These are phyloP conservation scores for Protomyces inouyei DNA, from an alignment of 1,139 yeast species.

Conservation along the genomic window DNA sequence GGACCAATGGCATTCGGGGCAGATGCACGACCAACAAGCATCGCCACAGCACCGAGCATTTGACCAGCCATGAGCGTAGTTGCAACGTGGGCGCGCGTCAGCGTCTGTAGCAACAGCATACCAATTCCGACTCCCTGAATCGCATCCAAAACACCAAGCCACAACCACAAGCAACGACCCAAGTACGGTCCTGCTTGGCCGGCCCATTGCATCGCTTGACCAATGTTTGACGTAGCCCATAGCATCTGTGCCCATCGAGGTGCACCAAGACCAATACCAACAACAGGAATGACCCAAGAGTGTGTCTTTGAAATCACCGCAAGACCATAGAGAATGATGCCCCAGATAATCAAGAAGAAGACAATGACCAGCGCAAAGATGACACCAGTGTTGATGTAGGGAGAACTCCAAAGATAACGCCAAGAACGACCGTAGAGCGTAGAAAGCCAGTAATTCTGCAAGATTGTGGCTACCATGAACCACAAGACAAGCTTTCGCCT, in stretches of 20 bases:
- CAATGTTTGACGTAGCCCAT: conserved; percentile 29
- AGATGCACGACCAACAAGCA: conserved; percentile 26
- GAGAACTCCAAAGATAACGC: conserved; percentile 28
- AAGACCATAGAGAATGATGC: conserved; percentile 12
- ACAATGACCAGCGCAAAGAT: conserved; percentile 20
- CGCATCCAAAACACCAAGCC: conserved; percentile 30
- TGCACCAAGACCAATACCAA: conserved; percentile 30
- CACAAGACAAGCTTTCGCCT: conserved; percentile 28
- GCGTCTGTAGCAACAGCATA: conserved; percentile 28
- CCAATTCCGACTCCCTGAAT: conserved; percentile 30
- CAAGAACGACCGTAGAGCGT: conserved; percentile 28
- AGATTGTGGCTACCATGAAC: conserved; percentile 27
- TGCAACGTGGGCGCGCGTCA: conserved; percentile 29
- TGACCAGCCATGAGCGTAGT: conserved; percentile 28
- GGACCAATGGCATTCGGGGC: conserved; percentile 29
- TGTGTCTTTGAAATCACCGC: conserved; percentile 25
- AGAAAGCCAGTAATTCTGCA: conserved; percentile 30
- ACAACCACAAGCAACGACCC: conserved; percentile 29
- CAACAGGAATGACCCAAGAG: conserved; percentile 28
- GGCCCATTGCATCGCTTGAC: conserved; percentile 28
- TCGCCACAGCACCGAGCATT: conserved; percentile 28
- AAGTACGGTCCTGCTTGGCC: conserved; percentile 29
- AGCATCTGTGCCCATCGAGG: conserved; percentile 29
- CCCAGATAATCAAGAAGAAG: conserved; percentile 28
- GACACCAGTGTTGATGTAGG: conserved; percentile 15